phyloP scores from a whole-genome alignment of 2,329 filamentous ascomycete genomes.

The Plenodomus biglobosus region DNA sequence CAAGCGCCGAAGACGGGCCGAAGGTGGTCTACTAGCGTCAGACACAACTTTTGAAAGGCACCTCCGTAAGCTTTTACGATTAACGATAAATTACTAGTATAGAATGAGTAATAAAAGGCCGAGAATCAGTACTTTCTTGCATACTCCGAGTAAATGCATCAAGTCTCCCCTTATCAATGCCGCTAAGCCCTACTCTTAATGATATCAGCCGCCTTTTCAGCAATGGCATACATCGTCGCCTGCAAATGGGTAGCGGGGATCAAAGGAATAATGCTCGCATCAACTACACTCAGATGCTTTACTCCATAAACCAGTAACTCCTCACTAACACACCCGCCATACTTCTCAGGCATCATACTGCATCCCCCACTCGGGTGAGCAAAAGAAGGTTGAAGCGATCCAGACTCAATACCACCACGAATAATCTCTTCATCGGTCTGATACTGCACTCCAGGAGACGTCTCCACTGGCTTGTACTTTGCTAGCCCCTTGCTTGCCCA shows the following conservation, averaged over 20 bases:
- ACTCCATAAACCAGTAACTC: slow-evolving; percentile 21
- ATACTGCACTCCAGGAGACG: slow-evolving; percentile 22
- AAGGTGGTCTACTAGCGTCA: no score
- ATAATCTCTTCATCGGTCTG: slow-evolving; percentile 20
- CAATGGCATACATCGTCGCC: slow-evolving; percentile 29
- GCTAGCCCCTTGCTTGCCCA: slow-evolving; percentile 34
- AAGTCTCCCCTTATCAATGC: no score
- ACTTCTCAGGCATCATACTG: slow-evolving; percentile 24
- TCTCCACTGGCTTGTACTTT: slow-evolving; percentile 32
- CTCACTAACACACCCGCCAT: slow-evolving; percentile 20
- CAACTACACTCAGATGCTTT: slow-evolving; percentile 21
- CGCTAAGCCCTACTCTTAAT: slow-evolving; percentile 21
- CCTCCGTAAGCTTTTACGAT: no score
- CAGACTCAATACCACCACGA: slow-evolving; percentile 4
- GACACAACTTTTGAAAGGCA: no score
- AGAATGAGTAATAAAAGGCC: no score
- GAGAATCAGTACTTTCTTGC: no score
- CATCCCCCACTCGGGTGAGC: slow-evolving; percentile 19
- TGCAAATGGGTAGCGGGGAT: slow-evolving; percentile 23
- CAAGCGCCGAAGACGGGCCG: no score
- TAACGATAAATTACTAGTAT: no score
- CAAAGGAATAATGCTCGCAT: slow-evolving; percentile 25
- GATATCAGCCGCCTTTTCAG: slow-evolving; percentile 31
- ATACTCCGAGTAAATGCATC: no score
- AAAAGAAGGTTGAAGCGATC: slow-evolving; percentile 10